Base-by-base conservation (phyloP, 495 filamentous ascomycete species). In the Lasiosphaeria ovina region DNA sequence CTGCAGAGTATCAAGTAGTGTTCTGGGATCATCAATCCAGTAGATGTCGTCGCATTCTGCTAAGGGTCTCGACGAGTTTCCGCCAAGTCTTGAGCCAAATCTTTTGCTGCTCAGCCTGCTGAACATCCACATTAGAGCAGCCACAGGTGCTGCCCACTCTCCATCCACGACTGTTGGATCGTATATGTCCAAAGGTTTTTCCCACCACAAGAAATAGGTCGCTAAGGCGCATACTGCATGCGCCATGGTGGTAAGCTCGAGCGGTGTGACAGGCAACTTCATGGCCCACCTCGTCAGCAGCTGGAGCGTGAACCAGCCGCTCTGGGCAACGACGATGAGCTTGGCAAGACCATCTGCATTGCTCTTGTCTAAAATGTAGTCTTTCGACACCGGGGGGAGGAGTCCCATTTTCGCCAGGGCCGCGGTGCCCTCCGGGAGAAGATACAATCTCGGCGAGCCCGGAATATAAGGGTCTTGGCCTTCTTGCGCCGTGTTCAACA, bases 191-290 rank as follows among this genome's bases (percentile, higher is more conserved):
- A 56, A 35, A 10, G 59, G 59, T 32, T 63, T 64, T 35, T 35
- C 53, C 59, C 59, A 58, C 61, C 64, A 66, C 14, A 69, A 54
- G 0, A 50, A 33, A 57, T 77, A 79, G 35, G 74, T 62, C 8
- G 66, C 9, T 0, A 75, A 24, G n/a, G 74, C 71, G 51, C 73
- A 76, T 10, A 74, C 7, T 12, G 73, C 71, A 57, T 78, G 74
- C 1, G 66, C 71, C 14, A 76, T 50, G 2, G 68, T 72, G 62
- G 75, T 70, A n/a, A 77, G 47, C 48, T 79, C 75, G 1, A 79
- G 54, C 6, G 77, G 40, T 4, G 70, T 66, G 4, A 70, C 45
- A 2, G 70, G 70, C 2, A 76, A 62, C 0, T 54, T 44, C 8
- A 47, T 9, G 4, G 42, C 60, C 6, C 52, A 38, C 32, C 63